phyloP scores from a whole-genome alignment of 106 monocot species.

The Apostasia ramifera region DNA sequence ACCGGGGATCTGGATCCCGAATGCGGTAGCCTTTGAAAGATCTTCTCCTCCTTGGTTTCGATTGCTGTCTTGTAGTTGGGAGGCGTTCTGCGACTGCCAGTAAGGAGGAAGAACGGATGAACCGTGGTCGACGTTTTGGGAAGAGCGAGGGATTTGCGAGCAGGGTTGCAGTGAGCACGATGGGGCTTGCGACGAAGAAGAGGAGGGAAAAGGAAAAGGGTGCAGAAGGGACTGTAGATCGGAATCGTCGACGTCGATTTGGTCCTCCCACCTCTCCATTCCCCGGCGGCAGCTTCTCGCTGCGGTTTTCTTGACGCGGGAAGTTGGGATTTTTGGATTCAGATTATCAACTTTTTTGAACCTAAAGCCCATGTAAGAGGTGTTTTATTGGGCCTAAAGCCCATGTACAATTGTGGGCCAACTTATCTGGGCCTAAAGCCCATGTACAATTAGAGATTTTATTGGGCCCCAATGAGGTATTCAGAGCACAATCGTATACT shows the following conservation, averaged over 20 bases:
- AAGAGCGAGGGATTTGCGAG: slow-evolving; percentile 33
- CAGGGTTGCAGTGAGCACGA: not conserved
- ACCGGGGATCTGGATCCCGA: slow-evolving; percentile 42
- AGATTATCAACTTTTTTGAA: too few relatives aligned
- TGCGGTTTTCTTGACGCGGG: not conserved
- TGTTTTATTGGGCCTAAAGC: too few relatives aligned
- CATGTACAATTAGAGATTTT: too few relatives aligned
- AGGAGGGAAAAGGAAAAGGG: slow-evolving; percentile 1
- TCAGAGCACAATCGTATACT: too few relatives aligned
- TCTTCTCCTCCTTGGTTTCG: not conserved
- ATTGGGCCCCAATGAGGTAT: too few relatives aligned
- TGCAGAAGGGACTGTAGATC: slow-evolving; percentile 28
- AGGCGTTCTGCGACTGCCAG: not conserved
- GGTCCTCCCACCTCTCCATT: slow-evolving; percentile 36
- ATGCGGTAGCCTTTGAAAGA: not conserved
- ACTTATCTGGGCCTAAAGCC: too few relatives aligned
- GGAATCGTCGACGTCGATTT: slow-evolving; percentile 59
- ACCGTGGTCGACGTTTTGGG: slow-evolving; percentile 1
- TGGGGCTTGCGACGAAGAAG: not conserved
- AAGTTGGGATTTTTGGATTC: not conserved
- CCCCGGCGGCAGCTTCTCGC: not conserved
- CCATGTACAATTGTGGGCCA: too few relatives aligned
- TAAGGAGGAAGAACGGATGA: not conserved
- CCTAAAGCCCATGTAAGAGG: too few relatives aligned
- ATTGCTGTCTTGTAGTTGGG: not conserved